These are phyloP conservation scores for Mortierella sp. DNA, from an alignment of 371 early-diverging fungal species.

Conservation along the genomic window DNA sequence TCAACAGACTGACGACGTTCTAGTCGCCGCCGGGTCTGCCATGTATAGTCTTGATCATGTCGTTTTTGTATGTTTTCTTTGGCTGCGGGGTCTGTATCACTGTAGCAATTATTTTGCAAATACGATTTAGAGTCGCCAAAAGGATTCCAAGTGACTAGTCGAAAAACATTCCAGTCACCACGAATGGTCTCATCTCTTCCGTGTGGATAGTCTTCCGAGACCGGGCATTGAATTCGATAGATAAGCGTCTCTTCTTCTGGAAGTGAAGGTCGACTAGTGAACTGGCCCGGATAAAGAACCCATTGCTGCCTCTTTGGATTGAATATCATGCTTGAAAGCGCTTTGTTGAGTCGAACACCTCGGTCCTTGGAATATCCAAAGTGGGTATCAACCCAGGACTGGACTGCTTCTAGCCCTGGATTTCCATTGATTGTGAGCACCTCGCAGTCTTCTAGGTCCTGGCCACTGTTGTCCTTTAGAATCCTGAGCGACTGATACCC, in stretches of 20 bases:
- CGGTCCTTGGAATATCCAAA: slow-evolving; percentile 37
- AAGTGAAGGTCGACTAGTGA: slow-evolving; percentile 19
- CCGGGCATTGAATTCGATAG: slow-evolving; percentile 30
- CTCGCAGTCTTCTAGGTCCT: slow-evolving; percentile 25
- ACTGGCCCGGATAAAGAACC: slow-evolving; percentile 8
- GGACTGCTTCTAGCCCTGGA: slow-evolving; percentile 29
- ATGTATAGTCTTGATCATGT: no score
- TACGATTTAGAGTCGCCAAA: slow-evolving; percentile 29
- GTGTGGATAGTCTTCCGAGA: slow-evolving; percentile 1
- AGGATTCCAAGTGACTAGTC: slow-evolving; percentile 22
- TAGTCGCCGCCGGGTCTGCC: no score
- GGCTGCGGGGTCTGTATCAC: slow-evolving; percentile 16
- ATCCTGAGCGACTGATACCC: slow-evolving; percentile 23
- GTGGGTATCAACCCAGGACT: slow-evolving; percentile 25
- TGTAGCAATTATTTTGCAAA: slow-evolving; percentile 24
- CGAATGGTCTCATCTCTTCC: slow-evolving; percentile 3
- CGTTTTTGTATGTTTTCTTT: not conserved
- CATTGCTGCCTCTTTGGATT: slow-evolving; percentile 3
- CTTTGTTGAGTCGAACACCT: slow-evolving; percentile 48
- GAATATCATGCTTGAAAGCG: slow-evolving; percentile 6
- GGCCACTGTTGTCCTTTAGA: slow-evolving; percentile 9
- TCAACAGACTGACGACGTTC: no score
- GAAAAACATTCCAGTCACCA: slow-evolving; percentile 23
- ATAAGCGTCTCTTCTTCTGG: slow-evolving; percentile 15
- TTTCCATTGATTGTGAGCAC: slow-evolving; percentile 32